phyloP scores from a whole-genome alignment of 768 basidiomycete genomes.

The Leucocoprinus birnbaumii region DNA sequence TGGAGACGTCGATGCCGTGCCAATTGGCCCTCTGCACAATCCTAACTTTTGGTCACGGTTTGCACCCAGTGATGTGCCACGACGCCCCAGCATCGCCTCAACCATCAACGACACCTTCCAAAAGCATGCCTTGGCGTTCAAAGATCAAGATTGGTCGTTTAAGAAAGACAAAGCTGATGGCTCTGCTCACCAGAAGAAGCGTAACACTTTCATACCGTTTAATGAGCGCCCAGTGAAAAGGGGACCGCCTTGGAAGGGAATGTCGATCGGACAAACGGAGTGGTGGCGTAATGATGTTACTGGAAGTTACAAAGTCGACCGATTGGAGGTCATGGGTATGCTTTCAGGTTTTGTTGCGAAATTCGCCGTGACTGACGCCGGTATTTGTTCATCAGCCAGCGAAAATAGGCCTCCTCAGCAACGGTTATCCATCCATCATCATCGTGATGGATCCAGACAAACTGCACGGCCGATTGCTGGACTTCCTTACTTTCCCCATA shows the following conservation, averaged over 20 bases:
- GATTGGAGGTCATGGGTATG: conserved; percentile 7
- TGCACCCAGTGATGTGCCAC: conserved; percentile 3
- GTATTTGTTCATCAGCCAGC: background rate
- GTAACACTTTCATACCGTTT: conserved; percentile 7
- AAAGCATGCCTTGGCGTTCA: conserved; percentile 9
- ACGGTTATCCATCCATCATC: conserved; percentile 59
- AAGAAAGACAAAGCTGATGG: conserved; percentile 19
- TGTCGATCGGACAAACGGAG: conserved; percentile 54
- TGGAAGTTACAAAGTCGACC: conserved; percentile 49
- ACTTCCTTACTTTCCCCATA: conserved; percentile 43
- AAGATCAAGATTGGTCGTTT: conserved; percentile 24
- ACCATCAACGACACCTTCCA: conserved; percentile 10
- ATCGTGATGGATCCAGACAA: conserved; percentile 23
- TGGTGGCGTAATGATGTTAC: conserved; percentile 64
- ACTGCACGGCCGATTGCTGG: background rate
- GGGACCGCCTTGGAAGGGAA: conserved; percentile 38
- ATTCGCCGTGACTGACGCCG: background rate
- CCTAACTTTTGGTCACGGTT: conserved; percentile 1
- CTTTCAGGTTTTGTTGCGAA: background rate
- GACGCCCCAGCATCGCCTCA: conserved; percentile 13
- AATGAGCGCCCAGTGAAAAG: conserved; percentile 16
- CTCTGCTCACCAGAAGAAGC: background rate
- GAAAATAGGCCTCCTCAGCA: conserved; percentile 44
- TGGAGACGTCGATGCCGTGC: conserved; percentile 5
- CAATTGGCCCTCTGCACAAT: background rate